Conservation (phyloP, 2,329 filamentous ascomycete genomes). For the Endoconidiophora laricicola region DNA sequence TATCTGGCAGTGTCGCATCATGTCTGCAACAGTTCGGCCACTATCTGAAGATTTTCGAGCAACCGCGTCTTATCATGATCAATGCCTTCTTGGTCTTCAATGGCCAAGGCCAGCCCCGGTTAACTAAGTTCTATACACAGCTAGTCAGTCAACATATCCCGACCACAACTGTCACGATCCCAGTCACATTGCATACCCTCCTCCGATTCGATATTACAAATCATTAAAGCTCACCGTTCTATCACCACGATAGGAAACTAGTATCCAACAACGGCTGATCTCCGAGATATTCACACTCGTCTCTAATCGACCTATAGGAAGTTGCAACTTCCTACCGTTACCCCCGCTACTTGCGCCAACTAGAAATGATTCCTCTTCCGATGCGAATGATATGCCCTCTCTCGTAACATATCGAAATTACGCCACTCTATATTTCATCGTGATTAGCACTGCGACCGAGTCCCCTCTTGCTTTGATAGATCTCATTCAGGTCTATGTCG, state of each 20-base stretch:
- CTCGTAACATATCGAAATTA: conserved; percentile 97
- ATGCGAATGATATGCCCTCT: conserved; percentile 71
- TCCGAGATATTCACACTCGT: conserved; percentile 96
- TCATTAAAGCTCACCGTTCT: background rate
- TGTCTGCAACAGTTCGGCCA: no score
- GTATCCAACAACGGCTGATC: conserved; percentile 90
- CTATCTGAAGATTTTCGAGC: no score
- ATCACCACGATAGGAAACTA: conserved; percentile 57
- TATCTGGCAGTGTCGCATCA: no score
- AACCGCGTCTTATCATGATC: conserved; percentile 49
- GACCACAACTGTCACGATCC: background rate
- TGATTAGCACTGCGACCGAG: conserved; percentile 93
- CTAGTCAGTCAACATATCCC: conserved; percentile 38
- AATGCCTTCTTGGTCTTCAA: conserved; percentile 99
- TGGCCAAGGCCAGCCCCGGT: conserved; percentile 85
- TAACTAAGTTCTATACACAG: conserved; percentile 98
- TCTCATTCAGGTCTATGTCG: conserved; percentile 94
- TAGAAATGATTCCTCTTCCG: conserved; percentile 44
- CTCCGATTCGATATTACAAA: background rate
- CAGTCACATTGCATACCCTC: background rate
- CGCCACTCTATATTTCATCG: conserved; percentile 94
- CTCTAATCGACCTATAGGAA: conserved; percentile 73
- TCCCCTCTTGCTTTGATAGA: conserved; percentile 90
- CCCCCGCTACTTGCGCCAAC: conserved; percentile 48
- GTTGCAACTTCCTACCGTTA: conserved; percentile 90